phyloP scores from a whole-genome alignment of 2,329 filamentous ascomycete genomes.

The Aaosphaeria arxii region DNA sequence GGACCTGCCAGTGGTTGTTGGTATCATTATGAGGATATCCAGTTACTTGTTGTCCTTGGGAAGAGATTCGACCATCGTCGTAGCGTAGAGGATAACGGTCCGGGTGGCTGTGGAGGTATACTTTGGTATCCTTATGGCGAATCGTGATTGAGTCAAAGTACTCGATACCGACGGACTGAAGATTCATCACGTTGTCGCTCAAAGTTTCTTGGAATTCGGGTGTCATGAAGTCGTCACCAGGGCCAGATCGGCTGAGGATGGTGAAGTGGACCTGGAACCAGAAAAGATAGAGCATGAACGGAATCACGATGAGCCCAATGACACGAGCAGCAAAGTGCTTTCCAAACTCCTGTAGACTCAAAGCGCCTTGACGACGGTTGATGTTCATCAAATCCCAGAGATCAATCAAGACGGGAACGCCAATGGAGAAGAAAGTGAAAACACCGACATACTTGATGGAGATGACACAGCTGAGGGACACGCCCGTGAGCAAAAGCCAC shows the following conservation, averaged over 20 bases:
- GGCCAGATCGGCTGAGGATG: conserved; percentile 81
- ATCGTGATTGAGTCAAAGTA: conserved; percentile 88
- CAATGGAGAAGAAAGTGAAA: conserved; percentile 96
- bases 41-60: conserved; percentile 94
- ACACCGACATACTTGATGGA: conserved; percentile 97
- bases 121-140: conserved; percentile 95
- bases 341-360: conserved; percentile 74
- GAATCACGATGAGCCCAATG: conserved; percentile 83
- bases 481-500: conserved; percentile 93
- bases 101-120: conserved; percentile 89
- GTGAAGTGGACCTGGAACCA: conserved; percentile 99
- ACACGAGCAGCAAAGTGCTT: conserved; percentile 88
- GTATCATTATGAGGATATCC: conserved; percentile 98
- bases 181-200: conserved; percentile 89
- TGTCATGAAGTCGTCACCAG: conserved; percentile 98
- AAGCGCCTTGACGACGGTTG: conserved; percentile 76
- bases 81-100: conserved; percentile 91
- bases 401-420: conserved; percentile 88
- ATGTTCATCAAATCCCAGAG: conserved; percentile 92
- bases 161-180: conserved; percentile 79
- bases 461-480: conserved; percentile 93
- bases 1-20: conserved; percentile 96
- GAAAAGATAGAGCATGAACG: conserved; percentile 97
- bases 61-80: conserved; percentile 94
- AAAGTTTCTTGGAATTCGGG: conserved; percentile 97